Base-by-base conservation (phyloP, 306 rosid genomes). In the Cicer pinnatifidum region DNA sequence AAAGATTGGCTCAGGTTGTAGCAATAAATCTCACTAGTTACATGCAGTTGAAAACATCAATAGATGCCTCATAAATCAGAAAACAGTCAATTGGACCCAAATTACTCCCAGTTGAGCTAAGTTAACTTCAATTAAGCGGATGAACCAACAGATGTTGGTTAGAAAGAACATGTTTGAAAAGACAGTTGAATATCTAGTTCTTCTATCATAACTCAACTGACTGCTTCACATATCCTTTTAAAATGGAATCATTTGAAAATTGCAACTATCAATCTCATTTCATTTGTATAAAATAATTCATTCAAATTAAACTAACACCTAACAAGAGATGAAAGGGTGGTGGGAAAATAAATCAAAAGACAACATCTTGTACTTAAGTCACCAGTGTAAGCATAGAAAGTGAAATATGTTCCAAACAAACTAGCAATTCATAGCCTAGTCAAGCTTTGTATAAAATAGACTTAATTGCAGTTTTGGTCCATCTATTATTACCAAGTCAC, bases 1-100 rank as follows among this genome's bases (percentile, higher is more conserved):
- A 83, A 66, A 44, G 66, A 67, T 62, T 45, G 28, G 41, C 69
- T 67, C 72, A 13, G 60, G 53, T 48, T 60, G 59, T 76, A 71
- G 72, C 76, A 67, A 75, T 12, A 77, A 58, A 5, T 63, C 76
- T 76, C 40, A 60, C n/a, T 67, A 73, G 46, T 69, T 72, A 38
- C 53, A n/a, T 50, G 47, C 8, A 3, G 10, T 69, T 59, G 52
- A 73, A 28, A 17, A 77, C 52, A 69, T 28, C 47, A 46, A 50
- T 13, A 35, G 23, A 51, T 51, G 46, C 41, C 69, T 54, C 80
- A 66, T 33, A 12, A 61, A 68, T 19, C 66, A 80, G 11, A 72
- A 84, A 57, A 66, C 12, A 37, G 67, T 46, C 50, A 8, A 65
- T 17, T 19, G 13, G 48, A 65, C 9, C 38, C 39, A 20, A 8